Percentiles rank a stretch among this genome's conserved stretches.
Evolutionary conservation across 768 basidiomycete genomes (phyloP).

Genomic region (Goffeauzyma gilvescens): DNA sequence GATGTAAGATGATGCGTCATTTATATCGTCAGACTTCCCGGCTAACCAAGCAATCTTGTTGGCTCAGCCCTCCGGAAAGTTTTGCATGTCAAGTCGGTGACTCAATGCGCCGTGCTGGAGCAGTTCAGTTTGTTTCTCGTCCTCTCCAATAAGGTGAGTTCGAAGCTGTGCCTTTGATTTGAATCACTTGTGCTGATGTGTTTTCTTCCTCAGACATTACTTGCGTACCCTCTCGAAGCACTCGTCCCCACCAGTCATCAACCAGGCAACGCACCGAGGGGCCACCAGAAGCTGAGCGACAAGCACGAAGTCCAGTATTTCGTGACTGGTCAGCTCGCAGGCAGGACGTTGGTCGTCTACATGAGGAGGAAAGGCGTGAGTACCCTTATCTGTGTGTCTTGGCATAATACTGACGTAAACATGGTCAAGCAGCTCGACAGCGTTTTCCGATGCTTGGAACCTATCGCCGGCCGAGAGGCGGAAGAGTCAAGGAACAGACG

Average conservation of each 20-base stretch:
- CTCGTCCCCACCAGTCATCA: conserved; percentile 66
- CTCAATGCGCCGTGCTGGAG: conserved; percentile 86
- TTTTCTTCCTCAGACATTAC: conserved; percentile 51
- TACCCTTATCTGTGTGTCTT: background rate
- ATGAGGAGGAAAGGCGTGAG: conserved; percentile 82
- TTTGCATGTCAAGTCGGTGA: conserved; percentile 78
- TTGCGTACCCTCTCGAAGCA: conserved; percentile 90
- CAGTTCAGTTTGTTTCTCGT: conserved; percentile 94
- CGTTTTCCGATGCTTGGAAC: conserved; percentile 92
- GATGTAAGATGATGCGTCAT: conserved; percentile 49
- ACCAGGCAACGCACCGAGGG: conserved; percentile 48
- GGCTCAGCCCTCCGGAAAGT: conserved; percentile 73
- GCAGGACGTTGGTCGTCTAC: conserved; percentile 75
- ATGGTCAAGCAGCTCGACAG: conserved; percentile 45
- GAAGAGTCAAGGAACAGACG: conserved; percentile 35
- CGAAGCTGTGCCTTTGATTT: no score
- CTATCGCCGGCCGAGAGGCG: conserved; percentile 73
- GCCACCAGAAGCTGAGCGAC: conserved; percentile 75
- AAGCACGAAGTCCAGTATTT: conserved; percentile 91
- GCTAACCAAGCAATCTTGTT: background rate
- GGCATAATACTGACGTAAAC: background rate
- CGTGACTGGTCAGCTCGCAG: conserved; percentile 69
- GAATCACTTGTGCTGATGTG: background rate
- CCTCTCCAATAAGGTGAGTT: conserved; percentile 61
- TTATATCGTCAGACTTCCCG: background rate